A percentile compares a stretch with the other conserved stretches of the same genome.
Evolutionary conservation across 2,329 filamentous ascomycete genomes (phyloP).

Genomic region (Colletotrichum brevisporum): DNA sequence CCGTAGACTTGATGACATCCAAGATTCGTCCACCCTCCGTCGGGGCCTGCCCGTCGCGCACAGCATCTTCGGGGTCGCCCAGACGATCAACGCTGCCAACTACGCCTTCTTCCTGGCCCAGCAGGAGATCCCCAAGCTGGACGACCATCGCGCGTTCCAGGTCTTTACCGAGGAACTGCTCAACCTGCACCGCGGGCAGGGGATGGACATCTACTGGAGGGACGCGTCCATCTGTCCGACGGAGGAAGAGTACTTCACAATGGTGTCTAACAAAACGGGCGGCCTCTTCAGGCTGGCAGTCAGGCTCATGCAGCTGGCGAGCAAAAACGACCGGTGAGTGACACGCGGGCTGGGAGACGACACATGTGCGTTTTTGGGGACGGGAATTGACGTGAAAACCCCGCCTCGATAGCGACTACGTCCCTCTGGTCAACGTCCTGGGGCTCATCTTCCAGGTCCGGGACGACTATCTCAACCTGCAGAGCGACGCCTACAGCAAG

Average conservation of each 20-base stretch:
- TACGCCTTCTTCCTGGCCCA: constrained; percentile 47
- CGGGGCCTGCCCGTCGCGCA: constrained; percentile 53
- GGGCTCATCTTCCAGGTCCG: constrained; percentile 49
- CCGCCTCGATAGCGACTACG: too few species aligned
- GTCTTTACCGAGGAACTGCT: constrained; percentile 46
- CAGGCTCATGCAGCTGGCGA: constrained; percentile 37
- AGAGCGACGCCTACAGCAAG: constrained; percentile 47
- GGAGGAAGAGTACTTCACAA: constrained; percentile 46
- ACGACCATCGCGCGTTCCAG: neutral
- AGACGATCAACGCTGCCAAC: constrained; percentile 54
- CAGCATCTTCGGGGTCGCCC: constrained; percentile 51
- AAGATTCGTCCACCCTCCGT: constrained; percentile 52
- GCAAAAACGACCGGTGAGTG: too few species aligned
- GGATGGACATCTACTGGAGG: constrained; percentile 47
- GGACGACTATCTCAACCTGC: constrained; percentile 51
- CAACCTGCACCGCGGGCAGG: constrained; percentile 46
- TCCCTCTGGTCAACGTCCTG: constrained; percentile 42
- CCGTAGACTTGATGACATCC: constrained; percentile 52
- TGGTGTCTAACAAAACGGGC: constrained; percentile 46
- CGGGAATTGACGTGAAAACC: too few species aligned
- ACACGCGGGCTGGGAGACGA: too few species aligned
- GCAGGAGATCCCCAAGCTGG: constrained; percentile 26
- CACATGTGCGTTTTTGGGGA: too few species aligned
- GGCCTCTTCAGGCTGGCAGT: constrained; percentile 42
- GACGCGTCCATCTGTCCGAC: constrained; percentile 41